A percentile compares a stretch with the other conserved stretches of the same genome.
Evolutionary conservation across 441 rosid species (phyloP).

Genomic region (Jatropha multifida): DNA sequence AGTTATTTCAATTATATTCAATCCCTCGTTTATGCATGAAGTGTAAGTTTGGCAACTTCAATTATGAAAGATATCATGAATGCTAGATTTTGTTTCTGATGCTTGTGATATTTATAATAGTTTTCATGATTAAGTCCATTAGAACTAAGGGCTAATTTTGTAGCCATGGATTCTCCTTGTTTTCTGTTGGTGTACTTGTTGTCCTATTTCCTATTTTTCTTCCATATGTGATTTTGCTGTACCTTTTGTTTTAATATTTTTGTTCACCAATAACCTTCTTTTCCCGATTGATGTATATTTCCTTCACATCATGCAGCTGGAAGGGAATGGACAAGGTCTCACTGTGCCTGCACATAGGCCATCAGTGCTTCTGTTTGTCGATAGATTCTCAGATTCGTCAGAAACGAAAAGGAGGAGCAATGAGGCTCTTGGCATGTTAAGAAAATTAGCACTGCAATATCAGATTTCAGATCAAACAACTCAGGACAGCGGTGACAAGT

Average conservation of each 20-base stretch:
- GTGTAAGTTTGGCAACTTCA: no score
- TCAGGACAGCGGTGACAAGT: conserved; percentile 34
- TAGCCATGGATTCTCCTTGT: not conserved
- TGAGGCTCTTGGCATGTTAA: conserved; percentile 63
- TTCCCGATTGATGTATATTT: not conserved
- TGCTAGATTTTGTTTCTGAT: not conserved
- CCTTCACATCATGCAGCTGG: conserved; percentile 55
- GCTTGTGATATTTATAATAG: not conserved
- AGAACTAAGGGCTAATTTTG: not conserved
- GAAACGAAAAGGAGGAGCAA: conserved; percentile 58
- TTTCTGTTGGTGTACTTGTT: not conserved
- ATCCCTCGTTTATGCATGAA: no score
- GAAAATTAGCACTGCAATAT: conserved; percentile 60
- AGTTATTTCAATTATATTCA: no score
- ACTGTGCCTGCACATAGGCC: conserved; percentile 70
- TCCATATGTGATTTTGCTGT: not conserved
- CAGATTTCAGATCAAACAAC: conserved; percentile 34
- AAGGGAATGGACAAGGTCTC: conserved; percentile 47
- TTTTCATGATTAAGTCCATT: not conserved
- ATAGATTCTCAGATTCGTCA: conserved; percentile 60
- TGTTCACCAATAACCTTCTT: not conserved
- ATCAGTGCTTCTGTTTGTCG: conserved; percentile 81
- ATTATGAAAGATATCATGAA: no score
- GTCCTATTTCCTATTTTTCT: no score
- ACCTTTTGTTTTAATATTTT: not conserved